Evolutionary conservation across 2,329 filamentous ascomycete genomes (phyloP).

Genomic region (Phyllosticta paracitricarpa): DNA sequence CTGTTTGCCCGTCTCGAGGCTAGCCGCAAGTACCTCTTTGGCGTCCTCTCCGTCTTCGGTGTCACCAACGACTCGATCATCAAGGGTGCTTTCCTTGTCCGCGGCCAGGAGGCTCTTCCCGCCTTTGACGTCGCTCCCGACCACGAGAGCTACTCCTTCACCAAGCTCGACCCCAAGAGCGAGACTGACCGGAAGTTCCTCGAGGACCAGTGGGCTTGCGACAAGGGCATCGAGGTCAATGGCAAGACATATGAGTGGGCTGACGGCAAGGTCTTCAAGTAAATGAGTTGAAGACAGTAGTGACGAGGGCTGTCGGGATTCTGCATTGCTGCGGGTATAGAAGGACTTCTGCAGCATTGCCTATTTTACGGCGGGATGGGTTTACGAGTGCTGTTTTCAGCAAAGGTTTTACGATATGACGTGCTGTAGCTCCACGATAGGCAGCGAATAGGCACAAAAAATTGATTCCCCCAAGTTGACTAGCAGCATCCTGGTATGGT

Average conservation of each 20-base stretch:
- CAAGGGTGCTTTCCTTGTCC: constrained; percentile 87
- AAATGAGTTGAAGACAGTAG: constrained; percentile 35
- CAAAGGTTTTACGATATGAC: constrained; percentile 9
- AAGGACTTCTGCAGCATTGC: constrained; percentile 1
- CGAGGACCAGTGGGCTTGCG: constrained; percentile 84
- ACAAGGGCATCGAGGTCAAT: constrained; percentile 66
- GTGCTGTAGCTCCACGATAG: constrained; percentile 7
- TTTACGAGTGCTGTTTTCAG: constrained; percentile 4
- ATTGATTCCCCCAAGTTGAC: constrained; percentile 3
- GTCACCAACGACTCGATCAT: constrained; percentile 81
- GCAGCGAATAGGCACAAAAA: background rate
- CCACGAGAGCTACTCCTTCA: constrained; percentile 92
- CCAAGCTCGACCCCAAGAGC: constrained; percentile 86
- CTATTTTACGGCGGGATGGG: constrained; percentile 8
- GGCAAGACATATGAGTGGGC: constrained; percentile 86
- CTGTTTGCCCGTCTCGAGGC: constrained; percentile 96
- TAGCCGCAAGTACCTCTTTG: constrained; percentile 97
- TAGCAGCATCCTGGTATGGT: background rate
- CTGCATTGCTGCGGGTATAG: constrained; percentile 7
- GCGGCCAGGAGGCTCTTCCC: constrained; percentile 73
- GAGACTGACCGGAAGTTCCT: constrained; percentile 77
- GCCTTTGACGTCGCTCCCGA: constrained; percentile 97
- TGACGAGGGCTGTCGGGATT: background rate
- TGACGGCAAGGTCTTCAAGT: constrained; percentile 99
- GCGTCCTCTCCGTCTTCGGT: constrained; percentile 80